Percentiles rank a stretch among this genome's conserved stretches.
These are phyloP conservation scores for Pyronema omphalodes DNA, from an alignment of 495 filamentous ascomycete species.

Conservation along the genomic window DNA sequence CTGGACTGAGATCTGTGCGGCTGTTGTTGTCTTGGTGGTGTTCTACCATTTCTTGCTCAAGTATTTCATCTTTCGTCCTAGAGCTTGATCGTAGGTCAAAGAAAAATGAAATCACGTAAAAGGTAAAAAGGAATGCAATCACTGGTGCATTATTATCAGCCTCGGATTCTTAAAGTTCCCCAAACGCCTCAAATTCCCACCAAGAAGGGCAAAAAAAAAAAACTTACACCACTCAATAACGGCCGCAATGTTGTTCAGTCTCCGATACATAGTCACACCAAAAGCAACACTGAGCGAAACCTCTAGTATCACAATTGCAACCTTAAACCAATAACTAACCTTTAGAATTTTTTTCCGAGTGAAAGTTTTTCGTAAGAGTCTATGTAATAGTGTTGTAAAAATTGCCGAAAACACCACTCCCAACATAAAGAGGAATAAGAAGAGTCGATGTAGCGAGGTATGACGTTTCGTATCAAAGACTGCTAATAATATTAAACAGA, in stretches of 20 bases:
- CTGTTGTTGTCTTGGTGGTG: neutral
- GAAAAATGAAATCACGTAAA: slow-evolving; percentile 75
- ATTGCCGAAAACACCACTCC: slow-evolving; percentile 25
- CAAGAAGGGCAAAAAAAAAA: neutral
- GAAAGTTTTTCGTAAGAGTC: slow-evolving; percentile 48
- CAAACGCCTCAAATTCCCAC: neutral
- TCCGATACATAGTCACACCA: slow-evolving; percentile 25
- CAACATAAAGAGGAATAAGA: slow-evolving; percentile 66
- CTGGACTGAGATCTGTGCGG: neutral
- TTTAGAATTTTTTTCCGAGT: slow-evolving; percentile 44
- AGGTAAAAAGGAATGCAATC: slow-evolving; percentile 76
- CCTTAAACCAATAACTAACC: slow-evolving; percentile 64
- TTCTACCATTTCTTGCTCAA: slow-evolving; percentile 19
- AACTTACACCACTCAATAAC: slow-evolving; percentile 47
- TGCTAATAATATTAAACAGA: slow-evolving; percentile 60
- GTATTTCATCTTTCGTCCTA: slow-evolving; percentile 34
- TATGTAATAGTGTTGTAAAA: slow-evolving; percentile 44
- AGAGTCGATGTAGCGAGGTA: slow-evolving; percentile 48
- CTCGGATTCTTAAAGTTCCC: too few relatives aligned
- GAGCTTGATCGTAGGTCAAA: slow-evolving; percentile 73
- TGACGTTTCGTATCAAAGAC: slow-evolving; percentile 66
- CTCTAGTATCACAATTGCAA: slow-evolving; percentile 62
- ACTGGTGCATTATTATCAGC: slow-evolving; percentile 23
- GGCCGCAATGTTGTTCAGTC: slow-evolving; percentile 29
- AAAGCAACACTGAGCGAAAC: slow-evolving; percentile 38